phyloP scores from a whole-genome alignment of 1,139 yeast genomes.

The Groenewaldozyma auringiensis region DNA sequence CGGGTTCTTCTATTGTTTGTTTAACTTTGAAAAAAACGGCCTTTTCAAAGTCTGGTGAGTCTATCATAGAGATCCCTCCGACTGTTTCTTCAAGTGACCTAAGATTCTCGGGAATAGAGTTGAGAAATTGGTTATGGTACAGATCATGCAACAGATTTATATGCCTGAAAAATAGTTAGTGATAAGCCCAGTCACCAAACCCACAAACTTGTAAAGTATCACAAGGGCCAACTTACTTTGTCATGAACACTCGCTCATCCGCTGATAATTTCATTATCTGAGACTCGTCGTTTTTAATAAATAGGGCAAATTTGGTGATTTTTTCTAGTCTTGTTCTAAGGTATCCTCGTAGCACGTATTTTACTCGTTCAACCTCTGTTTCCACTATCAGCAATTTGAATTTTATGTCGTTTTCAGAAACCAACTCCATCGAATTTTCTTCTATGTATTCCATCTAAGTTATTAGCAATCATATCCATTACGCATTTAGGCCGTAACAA shows the following conservation, averaged over 20 bases:
- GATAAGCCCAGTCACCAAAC: neutral
- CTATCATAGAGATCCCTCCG: slow-evolving; percentile 74
- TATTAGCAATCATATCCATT: neutral
- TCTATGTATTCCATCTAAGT: slow-evolving; percentile 56
- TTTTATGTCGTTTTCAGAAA: slow-evolving; percentile 52
- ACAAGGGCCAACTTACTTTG: slow-evolving; percentile 26
- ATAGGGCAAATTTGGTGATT: slow-evolving; percentile 60
- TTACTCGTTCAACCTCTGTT: slow-evolving; percentile 82
- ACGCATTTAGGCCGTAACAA: neutral
- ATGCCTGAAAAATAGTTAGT: slow-evolving; percentile 36
- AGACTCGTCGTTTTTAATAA: slow-evolving; percentile 35
- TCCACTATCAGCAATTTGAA: slow-evolving; percentile 77
- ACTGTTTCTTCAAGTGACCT: slow-evolving; percentile 70
- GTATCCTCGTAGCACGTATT: slow-evolving; percentile 70
- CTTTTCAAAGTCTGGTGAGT: slow-evolving; percentile 62
- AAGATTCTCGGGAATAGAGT: slow-evolving; percentile 56
- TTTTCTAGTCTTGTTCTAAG: slow-evolving; percentile 60
- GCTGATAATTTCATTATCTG: slow-evolving; percentile 39
- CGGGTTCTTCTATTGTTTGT: slow-evolving; percentile 31
- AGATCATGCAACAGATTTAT: slow-evolving; percentile 55
- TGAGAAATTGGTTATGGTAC: slow-evolving; percentile 60
- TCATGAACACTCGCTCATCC: slow-evolving; percentile 59
- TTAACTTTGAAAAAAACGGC: slow-evolving; percentile 69
- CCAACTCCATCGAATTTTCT: slow-evolving; percentile 46
- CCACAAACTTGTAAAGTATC: too few relatives aligned